Conservation (phyloP, 148 eudicot genomes). For the Agrostemma githago region DNA sequence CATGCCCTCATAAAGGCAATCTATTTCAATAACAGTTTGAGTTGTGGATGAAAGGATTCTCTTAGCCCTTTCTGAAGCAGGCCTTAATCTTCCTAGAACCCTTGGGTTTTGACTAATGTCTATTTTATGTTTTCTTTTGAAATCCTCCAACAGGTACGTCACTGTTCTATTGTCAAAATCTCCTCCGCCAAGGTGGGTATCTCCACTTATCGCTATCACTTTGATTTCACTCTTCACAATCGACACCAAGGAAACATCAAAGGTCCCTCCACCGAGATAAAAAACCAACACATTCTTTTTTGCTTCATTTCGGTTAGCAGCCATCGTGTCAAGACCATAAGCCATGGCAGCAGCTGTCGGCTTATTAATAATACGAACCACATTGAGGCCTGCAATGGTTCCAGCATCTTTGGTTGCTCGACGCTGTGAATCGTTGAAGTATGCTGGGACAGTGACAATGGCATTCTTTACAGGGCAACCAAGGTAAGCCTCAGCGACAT, state of each 20-base stretch:
- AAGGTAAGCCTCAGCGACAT: constrained; percentile 3
- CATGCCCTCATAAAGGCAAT: constrained; percentile 6
- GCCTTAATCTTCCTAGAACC: background rate
- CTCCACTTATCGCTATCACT: background rate
- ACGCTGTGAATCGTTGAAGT: constrained; percentile 9
- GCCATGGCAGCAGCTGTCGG: constrained; percentile 17
- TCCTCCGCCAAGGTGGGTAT: constrained; percentile 9
- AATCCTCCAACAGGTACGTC: background rate
- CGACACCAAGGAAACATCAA: constrained; percentile 8
- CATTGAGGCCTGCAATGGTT: constrained; percentile 10
- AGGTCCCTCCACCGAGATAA: constrained; percentile 16
- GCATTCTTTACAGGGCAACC: constrained; percentile 1
- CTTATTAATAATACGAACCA: constrained; percentile 10
- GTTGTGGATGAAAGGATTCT: background rate
- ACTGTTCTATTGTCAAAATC: constrained; percentile 15
- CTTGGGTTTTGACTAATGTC: background rate
- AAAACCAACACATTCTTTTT: constrained; percentile 6
- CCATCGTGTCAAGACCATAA: background rate
- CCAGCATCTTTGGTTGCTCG: constrained; percentile 14
- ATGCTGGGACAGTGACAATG: constrained; percentile 10
- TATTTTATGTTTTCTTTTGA: background rate
- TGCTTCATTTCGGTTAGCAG: background rate
- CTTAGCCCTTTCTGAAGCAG: constrained; percentile 14
- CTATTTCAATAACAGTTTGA: background rate
- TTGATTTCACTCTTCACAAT: background rate